Conservation (phyloP, 2,329 filamentous ascomycete species). For the Fusarium piperis region DNA sequence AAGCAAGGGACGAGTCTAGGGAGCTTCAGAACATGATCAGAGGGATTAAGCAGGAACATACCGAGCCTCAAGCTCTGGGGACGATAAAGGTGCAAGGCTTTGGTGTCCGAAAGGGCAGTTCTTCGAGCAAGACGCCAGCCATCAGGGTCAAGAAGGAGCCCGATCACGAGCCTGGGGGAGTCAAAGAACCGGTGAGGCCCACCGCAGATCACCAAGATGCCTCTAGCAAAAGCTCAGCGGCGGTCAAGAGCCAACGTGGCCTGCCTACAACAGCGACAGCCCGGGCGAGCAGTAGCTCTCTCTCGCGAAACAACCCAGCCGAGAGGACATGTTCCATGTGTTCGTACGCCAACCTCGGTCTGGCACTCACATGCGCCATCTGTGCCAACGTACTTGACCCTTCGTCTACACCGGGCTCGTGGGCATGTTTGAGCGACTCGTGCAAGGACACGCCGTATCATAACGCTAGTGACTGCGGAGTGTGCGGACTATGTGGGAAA, state of each 20-base stretch:
- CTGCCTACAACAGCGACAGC: neutral
- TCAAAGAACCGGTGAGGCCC: neutral
- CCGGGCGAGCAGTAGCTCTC: neutral
- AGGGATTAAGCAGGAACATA: constrained; percentile 37
- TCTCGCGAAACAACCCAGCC: neutral
- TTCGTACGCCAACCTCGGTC: constrained; percentile 69
- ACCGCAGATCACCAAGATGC: neutral
- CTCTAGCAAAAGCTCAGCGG: neutral
- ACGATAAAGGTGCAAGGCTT: neutral
- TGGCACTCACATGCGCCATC: constrained; percentile 68
- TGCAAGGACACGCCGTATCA: constrained; percentile 69
- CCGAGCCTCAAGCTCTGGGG: neutral
- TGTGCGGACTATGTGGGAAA: constrained; percentile 75
- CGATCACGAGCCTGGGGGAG: neutral
- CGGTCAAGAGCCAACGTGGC: neutral
- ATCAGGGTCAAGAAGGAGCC: constrained; percentile 25
- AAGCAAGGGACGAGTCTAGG: constrained; percentile 61
- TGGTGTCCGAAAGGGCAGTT: neutral
- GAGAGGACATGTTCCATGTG: constrained; percentile 66
- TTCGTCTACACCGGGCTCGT: constrained; percentile 63
- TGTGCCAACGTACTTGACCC: constrained; percentile 76
- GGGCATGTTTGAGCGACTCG: constrained; percentile 67
- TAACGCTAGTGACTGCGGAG: constrained; percentile 74
- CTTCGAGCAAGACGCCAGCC: neutral
- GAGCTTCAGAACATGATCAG: constrained; percentile 66